Evolutionary conservation across 2,329 filamentous ascomycete species (phyloP).

Genomic region (Aspergillus fumigatus): DNA sequence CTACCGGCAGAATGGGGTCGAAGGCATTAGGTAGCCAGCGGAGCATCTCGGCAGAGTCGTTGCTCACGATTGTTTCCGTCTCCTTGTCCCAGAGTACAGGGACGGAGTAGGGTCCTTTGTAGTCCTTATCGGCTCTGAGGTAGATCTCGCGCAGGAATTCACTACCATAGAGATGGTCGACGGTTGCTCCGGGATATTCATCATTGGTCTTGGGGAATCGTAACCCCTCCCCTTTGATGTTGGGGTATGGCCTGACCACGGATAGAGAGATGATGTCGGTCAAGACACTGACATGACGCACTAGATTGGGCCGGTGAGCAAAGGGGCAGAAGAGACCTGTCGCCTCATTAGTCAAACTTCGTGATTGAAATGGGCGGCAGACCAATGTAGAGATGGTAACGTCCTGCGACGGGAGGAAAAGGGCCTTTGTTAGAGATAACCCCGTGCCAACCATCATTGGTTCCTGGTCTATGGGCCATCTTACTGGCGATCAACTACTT

Average conservation of each 20-base stretch:
- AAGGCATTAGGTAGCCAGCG: conserved; percentile 56
- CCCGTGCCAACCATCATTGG: conserved; percentile 45
- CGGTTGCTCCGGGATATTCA: conserved; percentile 56
- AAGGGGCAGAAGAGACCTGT: conserved; percentile 58
- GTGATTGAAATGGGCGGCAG: not conserved
- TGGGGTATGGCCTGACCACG: conserved; percentile 62
- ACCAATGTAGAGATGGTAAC: conserved; percentile 55
- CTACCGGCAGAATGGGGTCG: conserved; percentile 43
- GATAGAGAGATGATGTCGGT: conserved; percentile 52
- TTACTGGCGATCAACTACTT: not conserved
- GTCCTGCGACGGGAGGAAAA: conserved; percentile 48
- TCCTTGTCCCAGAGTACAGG: conserved; percentile 61
- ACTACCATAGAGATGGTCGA: conserved; percentile 56
- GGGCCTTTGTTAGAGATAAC: conserved; percentile 43
- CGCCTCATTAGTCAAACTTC: not conserved
- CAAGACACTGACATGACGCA: conserved; percentile 56
- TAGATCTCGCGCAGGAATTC: conserved; percentile 59
- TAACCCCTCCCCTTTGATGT: conserved; percentile 60
- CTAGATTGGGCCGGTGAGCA: conserved; percentile 56
- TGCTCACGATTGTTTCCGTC: conserved; percentile 54
- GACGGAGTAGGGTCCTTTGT: conserved; percentile 58
- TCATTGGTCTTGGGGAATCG: conserved; percentile 51
- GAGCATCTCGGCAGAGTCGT: conserved; percentile 57
- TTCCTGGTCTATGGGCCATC: conserved; percentile 18
- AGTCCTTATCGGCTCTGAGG: conserved; percentile 56